Base-by-base conservation (phyloP, 495 filamentous ascomycete species). In the Xylaria scruposa region DNA sequence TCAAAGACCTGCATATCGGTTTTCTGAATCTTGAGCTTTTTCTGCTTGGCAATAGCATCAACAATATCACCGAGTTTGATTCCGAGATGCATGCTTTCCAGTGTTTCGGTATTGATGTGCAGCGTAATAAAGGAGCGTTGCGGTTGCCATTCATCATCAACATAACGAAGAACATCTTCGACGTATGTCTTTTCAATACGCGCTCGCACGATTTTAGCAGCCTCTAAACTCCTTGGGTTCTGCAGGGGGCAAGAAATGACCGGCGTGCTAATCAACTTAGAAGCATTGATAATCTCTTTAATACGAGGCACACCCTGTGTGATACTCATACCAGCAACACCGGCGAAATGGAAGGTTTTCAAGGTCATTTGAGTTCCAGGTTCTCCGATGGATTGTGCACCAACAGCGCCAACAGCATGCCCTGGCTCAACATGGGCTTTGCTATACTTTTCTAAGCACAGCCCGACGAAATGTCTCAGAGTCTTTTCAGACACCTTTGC, bases 341-440 rank as follows among this genome's bases (percentile, higher is more conserved):
- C 96, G 77, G 96, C 96, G 84, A 99, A 99, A 91, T 99, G 96
- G 91, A 99, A 99, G 80, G 96, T 99, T 84, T 98, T 98, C 76
- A 99, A 85, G 2, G 96, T 99, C 97, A 99, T 99, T 81, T 99
- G 97, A 4, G 97, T 99, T 79, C 97, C 96, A 0, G 97, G 96
- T 77, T 99, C 97, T 78, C 97, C 96, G 77, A 99, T 98, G 38
- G 94, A 97, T 81, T 99, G 97, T 17, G 97, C 97, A 74, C 95
- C 96, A 44, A 98, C 93, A 13, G 96, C 97, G 68, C 97, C 96
- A n/a, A 98, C 96, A 15, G 96, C 96, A 77, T 97, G 95, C 4
- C 97, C 97, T 9, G 96, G 93, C 78, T 99, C 93, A 49, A 96
- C 92, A 70, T 91, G 92, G 3, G 95, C 94, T 78, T 89, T 94